Base-by-base conservation (phyloP, 441 rosid species). In the Corymbia calophylla region DNA sequence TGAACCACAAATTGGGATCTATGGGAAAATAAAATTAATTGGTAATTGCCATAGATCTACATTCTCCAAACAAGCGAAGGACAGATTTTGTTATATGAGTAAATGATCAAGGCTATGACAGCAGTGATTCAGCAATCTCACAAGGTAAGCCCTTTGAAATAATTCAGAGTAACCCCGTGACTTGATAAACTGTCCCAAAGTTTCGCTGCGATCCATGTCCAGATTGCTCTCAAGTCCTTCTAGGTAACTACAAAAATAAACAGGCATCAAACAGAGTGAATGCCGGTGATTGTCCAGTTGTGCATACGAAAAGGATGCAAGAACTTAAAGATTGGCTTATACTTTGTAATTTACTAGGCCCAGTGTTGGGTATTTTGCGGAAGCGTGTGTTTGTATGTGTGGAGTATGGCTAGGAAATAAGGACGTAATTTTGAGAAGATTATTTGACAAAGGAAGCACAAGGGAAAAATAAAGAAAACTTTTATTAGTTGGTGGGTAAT, bases 71-170 rank as follows among this genome's bases (percentile, higher is more conserved):
- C 31, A 60, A 62, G 68, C 68, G 17, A 60, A 60, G 68, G 31
- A 60, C 68, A 60, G 17, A 60, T 0, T 2, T 60, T 60, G 68
- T 60, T 60, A 29, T 27, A 62, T 29, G 31, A 27, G 32, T 12
- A 60, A 60, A 27, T 27, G 31, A 60, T 60, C 31, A 60, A 60
- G 15, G 32, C 5, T 60, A 29, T 60, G 68, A 86, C 21, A 86
- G 13, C 39, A 53, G 60, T 87, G 58, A 10, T 13, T 70, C 49
- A 85, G 53, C 44, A 5, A 25, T 55, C 96, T 95, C 86, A 97
- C 99, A 92, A 97, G 95, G 92, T 97, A 97, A 88, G 99, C 97
- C 88, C 94, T 92, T 91, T 95, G 97, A 94, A 97, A 97, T 87
- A 97, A 73, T 77, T 96, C 94, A 5, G 98, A 97, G 93, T 97